These are phyloP conservation scores for Salicornia ramosissima DNA, from an alignment of 148 eudicot genomes.

Conservation along the genomic window DNA sequence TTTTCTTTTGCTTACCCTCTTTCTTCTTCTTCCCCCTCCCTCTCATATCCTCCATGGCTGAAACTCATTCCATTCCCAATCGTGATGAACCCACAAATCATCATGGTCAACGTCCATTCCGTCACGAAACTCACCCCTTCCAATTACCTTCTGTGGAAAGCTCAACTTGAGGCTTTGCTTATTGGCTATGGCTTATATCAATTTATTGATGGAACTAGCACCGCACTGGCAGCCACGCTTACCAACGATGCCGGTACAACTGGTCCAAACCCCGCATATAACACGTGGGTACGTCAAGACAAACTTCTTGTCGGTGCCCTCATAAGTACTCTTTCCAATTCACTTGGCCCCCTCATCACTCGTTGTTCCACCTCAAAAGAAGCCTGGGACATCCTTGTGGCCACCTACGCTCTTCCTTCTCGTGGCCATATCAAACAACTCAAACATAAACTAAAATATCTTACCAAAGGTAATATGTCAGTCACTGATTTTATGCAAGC, in stretches of 20 bases:
- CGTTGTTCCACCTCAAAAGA: background rate
- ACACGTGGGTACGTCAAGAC: background rate
- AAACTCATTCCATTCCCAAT: background rate
- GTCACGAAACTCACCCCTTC: background rate
- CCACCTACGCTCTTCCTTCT: background rate
- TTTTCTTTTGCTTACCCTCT: too few species aligned
- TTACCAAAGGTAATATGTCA: background rate
- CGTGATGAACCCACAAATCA: background rate
- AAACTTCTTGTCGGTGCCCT: background rate
- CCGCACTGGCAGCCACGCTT: background rate
- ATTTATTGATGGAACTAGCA: background rate
- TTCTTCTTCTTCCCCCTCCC: too few species aligned
- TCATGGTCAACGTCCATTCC: background rate
- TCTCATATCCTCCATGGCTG: background rate
- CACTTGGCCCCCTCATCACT: background rate
- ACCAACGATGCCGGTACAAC: background rate
- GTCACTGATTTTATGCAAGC: background rate
- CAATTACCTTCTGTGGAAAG: background rate
- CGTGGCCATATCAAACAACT: conserved; percentile 11
- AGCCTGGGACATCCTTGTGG: background rate
- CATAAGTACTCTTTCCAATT: background rate
- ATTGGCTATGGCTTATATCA: conserved; percentile 7
- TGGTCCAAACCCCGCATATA: background rate
- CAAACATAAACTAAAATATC: background rate
- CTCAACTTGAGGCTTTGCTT: background rate